Evolutionary conservation across 768 basidiomycete genomes (phyloP).

Genomic region (Kwoniella dejecticola): DNA sequence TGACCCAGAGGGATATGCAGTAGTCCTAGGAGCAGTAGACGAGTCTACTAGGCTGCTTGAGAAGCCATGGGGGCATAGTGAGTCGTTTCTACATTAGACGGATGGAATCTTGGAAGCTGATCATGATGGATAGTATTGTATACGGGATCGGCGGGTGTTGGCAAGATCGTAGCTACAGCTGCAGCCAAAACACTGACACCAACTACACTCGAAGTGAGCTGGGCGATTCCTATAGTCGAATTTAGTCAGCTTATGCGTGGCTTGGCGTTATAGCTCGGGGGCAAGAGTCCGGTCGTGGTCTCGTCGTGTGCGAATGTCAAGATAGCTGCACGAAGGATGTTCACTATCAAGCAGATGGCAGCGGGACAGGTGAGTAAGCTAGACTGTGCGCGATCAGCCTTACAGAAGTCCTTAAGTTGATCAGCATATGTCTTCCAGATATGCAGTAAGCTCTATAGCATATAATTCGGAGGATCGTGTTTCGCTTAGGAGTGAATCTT

Average conservation of each 20-base stretch:
- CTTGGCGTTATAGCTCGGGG: conserved; percentile 56
- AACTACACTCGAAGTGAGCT: conserved; percentile 52
- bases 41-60: conserved; percentile 47
- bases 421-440: too few relatives aligned
- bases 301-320: conserved; percentile 44
- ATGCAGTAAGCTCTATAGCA: conserved; percentile 13
- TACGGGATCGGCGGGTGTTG: conserved; percentile 52
- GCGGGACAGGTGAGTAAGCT: conserved; percentile 45
- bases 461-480: too few relatives aligned
- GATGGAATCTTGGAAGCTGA: background rate
- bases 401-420: too few relatives aligned
- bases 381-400: background rate
- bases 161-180: conserved; percentile 49
- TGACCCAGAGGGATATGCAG: conserved; percentile 47
- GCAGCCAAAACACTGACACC: conserved; percentile 55
- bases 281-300: conserved; percentile 55
- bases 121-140: conserved; percentile 43
- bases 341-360: conserved; percentile 48
- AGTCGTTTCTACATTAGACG: too few relatives aligned
- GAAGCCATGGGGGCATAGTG: conserved; percentile 54
- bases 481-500: too few relatives aligned
- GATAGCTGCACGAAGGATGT: conserved; percentile 47
- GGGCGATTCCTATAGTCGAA: background rate
- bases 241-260: background rate
- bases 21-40: conserved; percentile 47